Base-by-base conservation (phyloP, 1,284 basidiomycete species). In the Ustilago nuda region DNA sequence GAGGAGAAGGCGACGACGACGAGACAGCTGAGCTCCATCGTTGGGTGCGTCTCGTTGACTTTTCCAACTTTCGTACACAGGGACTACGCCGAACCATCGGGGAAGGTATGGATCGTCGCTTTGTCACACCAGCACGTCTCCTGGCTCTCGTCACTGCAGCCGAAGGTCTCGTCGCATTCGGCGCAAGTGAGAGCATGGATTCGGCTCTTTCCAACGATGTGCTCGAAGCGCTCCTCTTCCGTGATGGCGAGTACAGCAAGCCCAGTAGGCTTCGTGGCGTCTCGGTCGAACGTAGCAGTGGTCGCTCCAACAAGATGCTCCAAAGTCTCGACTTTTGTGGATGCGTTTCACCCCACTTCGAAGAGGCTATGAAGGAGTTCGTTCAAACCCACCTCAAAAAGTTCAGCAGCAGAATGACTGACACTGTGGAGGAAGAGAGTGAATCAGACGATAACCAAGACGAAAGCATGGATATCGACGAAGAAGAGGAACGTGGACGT, bases 251-350 rank as follows among this genome's bases (percentile, higher is more conserved):
- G 46, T 69, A 72, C 55, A 77, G 76, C 64, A 66, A 72, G 45
- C 80, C 81, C 6, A 73, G 72, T 19, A 72, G 78, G 11, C 50
- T 85, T 32, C 78, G 83, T 17, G 83, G 82, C 5, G 82, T 85
- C 17, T 82, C 80, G 11, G 73, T 79, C n/a, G 84, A 85, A 41
- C 70, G 84, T 8, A 71, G 51, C 56, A 66, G 53, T 23, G 71
- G 65, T 4, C 36, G 74, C 1, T 64, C 76, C 23, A 79, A 82
- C 62, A 83, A 80, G 65, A 78, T 80, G 64, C 88, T 99, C 7
- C 91, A 95, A 85, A 94, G 95, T 2, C 88, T 97, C 41, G 96
- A 99, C 85, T 87, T 98, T 59, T 98, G 95, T 23, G 95, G 95
- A 77, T 98, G 96, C 85, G 92, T 98, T 83, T 95, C 93, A 82